phyloP scores from a whole-genome alignment of 257 asterid species.

The Ocimum tenuiflorum region DNA sequence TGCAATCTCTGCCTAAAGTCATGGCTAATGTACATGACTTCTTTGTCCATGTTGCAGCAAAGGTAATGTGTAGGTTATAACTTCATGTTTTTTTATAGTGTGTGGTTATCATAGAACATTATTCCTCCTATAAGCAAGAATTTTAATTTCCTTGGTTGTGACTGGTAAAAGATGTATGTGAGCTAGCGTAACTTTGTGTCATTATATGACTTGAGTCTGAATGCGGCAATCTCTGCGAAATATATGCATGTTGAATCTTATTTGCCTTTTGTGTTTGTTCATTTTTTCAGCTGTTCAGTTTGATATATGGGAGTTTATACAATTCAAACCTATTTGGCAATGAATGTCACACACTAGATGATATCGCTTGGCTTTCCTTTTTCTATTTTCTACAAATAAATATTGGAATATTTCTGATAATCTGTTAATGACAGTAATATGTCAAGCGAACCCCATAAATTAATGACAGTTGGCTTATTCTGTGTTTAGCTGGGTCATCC shows the following conservation, averaged over 20 bases:
- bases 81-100: background rate
- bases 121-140: background rate
- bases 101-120: background rate
- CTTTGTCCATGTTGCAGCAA: slow-evolving; percentile 95
- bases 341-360: background rate
- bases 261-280: background rate
- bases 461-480: background rate
- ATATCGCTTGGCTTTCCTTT: background rate
- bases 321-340: slow-evolving; percentile 1
- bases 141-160: slow-evolving; percentile 4
- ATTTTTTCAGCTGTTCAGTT: background rate
- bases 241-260: background rate
- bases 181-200: background rate
- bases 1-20: slow-evolving; percentile 91
- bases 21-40: slow-evolving; percentile 85
- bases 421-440: background rate
- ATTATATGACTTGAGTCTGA: slow-evolving; percentile 5
- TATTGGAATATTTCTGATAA: background rate
- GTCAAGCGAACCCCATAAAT: background rate
- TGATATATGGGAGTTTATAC: background rate
- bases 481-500: background rate
- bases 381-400: background rate
- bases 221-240: background rate
- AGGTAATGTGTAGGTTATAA: slow-evolving; percentile 45
- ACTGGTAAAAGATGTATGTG: background rate